Evolutionary conservation across 2,329 filamentous ascomycete genomes (phyloP), one percentile per base, ranked within the genome.

Genomic region (Arthrobotrys iridis): DNA sequence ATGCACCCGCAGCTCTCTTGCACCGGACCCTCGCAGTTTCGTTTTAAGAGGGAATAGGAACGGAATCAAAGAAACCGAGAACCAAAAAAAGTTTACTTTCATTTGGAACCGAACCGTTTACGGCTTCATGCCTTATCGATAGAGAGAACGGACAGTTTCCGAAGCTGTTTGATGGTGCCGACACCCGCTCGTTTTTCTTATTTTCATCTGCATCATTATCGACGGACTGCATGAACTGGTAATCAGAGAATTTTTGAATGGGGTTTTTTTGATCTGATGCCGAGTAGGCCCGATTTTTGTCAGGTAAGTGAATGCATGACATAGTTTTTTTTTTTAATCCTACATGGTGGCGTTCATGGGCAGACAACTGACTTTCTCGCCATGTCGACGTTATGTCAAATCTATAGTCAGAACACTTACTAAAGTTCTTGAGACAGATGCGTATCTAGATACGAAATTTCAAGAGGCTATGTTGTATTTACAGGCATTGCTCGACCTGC

Each of bases 91-190:
- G 22, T 33, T 55, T 50, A 33, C 24, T 43, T n/a, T n/a, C n/a
- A n/a, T n/a, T 52, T 46, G 33, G 43, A 60, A 62, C 55, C 55
- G 65, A 67, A 37, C 55, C 55, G 55, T 50, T 62, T 50, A 55
- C 24, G 45, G 43, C 33, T 62, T 55, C 43, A 30, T 62, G 57
- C 55, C 45, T 70, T 70, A 70, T 70, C 65, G 65, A 70, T 70
- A 63, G 40, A 13, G 65, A 46, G 22, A 57, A 45, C 55, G 50
- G 50, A 45, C 55, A 62, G 65, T 58, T 58, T 46, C 65, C 55
- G 24, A 18, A n/a, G 10, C 26, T 45, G 15, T 13, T 41, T 52
- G 40, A 20, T 30, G 33, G 57, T 18, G 43, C 50, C 59, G 65
- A 55, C 60, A 40, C 15, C 35, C 15, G 35, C 35, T n/a, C 35